Percentiles rank a stretch among this genome's conserved stretches.
phyloP scores from a whole-genome alignment of 2,329 filamentous ascomycete genomes.

The Saccharata proteae region DNA sequence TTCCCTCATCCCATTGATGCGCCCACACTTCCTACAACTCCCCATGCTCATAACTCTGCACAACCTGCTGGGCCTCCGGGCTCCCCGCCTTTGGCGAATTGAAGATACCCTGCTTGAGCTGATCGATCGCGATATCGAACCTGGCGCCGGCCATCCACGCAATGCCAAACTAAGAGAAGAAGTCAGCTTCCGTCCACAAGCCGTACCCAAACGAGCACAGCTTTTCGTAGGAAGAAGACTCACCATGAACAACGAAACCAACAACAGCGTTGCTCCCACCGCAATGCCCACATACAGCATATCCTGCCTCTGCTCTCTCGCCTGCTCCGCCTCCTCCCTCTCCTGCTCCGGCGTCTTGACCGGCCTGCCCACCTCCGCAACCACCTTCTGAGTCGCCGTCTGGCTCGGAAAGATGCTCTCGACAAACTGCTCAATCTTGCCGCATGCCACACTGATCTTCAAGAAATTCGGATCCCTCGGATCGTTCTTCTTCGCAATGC shows the following conservation, averaged over 20 bases:
- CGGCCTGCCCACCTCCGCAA: constrained; percentile 7
- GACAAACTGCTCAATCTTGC: constrained; percentile 91
- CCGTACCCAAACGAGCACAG: too few relatives aligned
- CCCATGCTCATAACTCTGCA: constrained; percentile 15
- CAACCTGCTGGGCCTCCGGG: neutral
- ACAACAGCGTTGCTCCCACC: constrained; percentile 54
- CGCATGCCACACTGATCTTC: constrained; percentile 82
- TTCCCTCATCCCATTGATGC: too few relatives aligned
- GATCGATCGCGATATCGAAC: constrained; percentile 58
- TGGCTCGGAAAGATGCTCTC: constrained; percentile 85
- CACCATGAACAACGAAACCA: constrained; percentile 74
- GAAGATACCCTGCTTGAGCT: constrained; percentile 36
- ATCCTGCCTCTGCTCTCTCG: constrained; percentile 42
- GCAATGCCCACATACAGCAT: constrained; percentile 52
- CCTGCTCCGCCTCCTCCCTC: constrained; percentile 44
- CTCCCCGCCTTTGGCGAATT: constrained; percentile 4
- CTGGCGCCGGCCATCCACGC: constrained; percentile 74
- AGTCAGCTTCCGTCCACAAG: neutral
- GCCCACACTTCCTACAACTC: too few relatives aligned
- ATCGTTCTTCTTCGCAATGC: constrained; percentile 88
- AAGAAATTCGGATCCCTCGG: constrained; percentile 86
- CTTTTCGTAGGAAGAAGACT: constrained; percentile 23
- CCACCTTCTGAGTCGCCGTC: constrained; percentile 24
- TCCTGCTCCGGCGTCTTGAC: constrained; percentile 42
- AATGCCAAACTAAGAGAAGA: constrained; percentile 48